A percentile compares a stretch with the other conserved stretches of the same genome.
These are phyloP conservation scores for Rhamnella rubrinervis DNA, from an alignment of 331 rosid species.

Conservation along the genomic window DNA sequence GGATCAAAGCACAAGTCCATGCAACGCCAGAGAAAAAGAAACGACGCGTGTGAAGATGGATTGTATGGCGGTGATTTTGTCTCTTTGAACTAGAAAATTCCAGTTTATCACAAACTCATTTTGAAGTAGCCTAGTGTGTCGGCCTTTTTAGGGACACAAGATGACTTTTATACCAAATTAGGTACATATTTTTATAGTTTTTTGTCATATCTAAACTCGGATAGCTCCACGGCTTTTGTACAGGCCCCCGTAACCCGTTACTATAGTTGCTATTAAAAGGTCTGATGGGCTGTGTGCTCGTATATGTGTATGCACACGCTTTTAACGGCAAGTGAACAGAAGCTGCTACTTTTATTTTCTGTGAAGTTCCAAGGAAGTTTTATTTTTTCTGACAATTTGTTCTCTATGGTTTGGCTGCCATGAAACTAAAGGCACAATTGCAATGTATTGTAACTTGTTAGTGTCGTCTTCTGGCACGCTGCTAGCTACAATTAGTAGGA, in stretches of 20 bases:
- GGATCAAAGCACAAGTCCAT: slow-evolving; percentile 81
- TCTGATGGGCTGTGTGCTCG: too few relatives aligned
- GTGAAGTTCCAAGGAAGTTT: too few relatives aligned
- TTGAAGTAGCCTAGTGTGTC: neutral
- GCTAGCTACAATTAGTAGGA: too few relatives aligned
- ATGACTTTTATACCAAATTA: neutral
- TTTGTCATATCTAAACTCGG: neutral
- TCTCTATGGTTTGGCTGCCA: too few relatives aligned
- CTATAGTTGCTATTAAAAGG: neutral
- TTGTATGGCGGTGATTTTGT: neutral
- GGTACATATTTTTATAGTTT: slow-evolving; percentile 13
- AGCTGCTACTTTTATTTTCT: neutral
- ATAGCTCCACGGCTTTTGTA: slow-evolving; percentile 8
- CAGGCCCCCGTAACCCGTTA: neutral
- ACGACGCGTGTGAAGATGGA: slow-evolving; percentile 36
- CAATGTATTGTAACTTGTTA: too few relatives aligned
- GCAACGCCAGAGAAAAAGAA: slow-evolving; percentile 90
- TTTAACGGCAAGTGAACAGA: neutral
- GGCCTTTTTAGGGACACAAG: neutral
- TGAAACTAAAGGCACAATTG: too few relatives aligned
- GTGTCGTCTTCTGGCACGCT: too few relatives aligned
- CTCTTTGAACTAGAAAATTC: neutral
- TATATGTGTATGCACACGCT: neutral
- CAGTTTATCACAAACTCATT: too few relatives aligned
- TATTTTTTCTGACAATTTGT: too few relatives aligned